Conservation (phyloP, 768 basidiomycete species). For the Boletus speciosus region DNA sequence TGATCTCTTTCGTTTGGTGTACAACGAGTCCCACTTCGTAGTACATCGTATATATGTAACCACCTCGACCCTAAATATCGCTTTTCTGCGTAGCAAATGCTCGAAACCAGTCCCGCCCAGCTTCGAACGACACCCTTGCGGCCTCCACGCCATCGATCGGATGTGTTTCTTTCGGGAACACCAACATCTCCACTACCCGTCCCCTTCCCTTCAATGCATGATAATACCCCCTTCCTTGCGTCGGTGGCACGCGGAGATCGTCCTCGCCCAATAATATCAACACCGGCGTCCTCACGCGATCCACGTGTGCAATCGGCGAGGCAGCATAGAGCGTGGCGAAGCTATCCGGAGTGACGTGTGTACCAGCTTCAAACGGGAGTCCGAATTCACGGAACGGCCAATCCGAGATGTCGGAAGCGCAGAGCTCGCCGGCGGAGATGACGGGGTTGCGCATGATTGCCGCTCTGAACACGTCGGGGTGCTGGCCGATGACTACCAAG, state of each 20-base stretch:
- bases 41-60: no score
- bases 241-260: constrained; percentile 47
- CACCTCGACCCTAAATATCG: no score
- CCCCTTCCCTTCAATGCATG: constrained; percentile 52
- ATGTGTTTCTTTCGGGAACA: constrained; percentile 53
- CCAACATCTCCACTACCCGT: constrained; percentile 46
- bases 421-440: constrained; percentile 54
- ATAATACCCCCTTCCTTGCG: constrained; percentile 61
- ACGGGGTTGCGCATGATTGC: constrained; percentile 69
- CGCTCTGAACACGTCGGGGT: constrained; percentile 58
- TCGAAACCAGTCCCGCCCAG: no score
- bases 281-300: constrained; percentile 49
- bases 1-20: no score
- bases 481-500: constrained; percentile 55
- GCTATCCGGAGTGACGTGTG: constrained; percentile 42
- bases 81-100: no score
- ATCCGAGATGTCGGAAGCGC: constrained; percentile 64
- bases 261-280: constrained; percentile 54
- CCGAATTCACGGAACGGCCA: constrained; percentile 51
- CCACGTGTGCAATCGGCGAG: constrained; percentile 57
- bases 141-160: no score
- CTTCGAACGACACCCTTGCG: no score
- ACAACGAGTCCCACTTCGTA: no score
- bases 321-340: constrained; percentile 44
- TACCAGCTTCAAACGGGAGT: constrained; percentile 31